These are phyloP conservation scores for Stentor coeruleus DNA, from an alignment of 73 alveolate species.

Conservation along the genomic window DNA sequence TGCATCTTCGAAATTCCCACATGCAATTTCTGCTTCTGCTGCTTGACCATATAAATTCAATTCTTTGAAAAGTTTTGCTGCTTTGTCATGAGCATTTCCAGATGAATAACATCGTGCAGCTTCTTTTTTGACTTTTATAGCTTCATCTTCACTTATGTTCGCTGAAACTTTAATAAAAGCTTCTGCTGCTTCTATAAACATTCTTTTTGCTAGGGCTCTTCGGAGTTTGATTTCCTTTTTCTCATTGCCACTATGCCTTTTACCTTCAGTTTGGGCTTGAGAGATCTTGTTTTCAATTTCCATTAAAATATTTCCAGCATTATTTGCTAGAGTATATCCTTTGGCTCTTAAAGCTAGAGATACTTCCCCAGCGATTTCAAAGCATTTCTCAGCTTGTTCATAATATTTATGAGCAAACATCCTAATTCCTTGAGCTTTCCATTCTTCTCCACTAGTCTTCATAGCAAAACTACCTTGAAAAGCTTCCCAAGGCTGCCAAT, in stretches of 20 bases:
- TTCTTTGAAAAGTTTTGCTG: constrained; percentile 54
- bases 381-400: constrained; percentile 74
- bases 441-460: constrained; percentile 45
- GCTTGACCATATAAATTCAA: constrained; percentile 55
- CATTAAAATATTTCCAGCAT: constrained; percentile 48
- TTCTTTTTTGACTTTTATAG: constrained; percentile 34
- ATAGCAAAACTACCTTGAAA: constrained; percentile 1
- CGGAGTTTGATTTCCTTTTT: constrained; percentile 29
- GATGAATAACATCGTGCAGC: constrained; percentile 83
- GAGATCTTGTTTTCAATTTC: constrained; percentile 12
- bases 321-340: constrained; percentile 60
- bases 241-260: constrained; percentile 30
- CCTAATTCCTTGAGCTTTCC: constrained; percentile 73
- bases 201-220: constrained; percentile 26
- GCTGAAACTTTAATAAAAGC: constrained; percentile 34
- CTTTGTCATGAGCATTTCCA: constrained; percentile 49
- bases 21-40: constrained; percentile 52
- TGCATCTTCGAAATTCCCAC: constrained; percentile 37
- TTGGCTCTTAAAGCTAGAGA: constrained; percentile 44
- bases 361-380: constrained; percentile 54
- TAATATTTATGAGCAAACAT: constrained; percentile 69
- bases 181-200: constrained; percentile 56
- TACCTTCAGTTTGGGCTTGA: constrained; percentile 23
- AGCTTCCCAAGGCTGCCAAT: background rate
- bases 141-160: background rate